Evolutionary conservation across 2,329 filamentous ascomycete genomes (phyloP).

Genomic region (Arthrobotrys entomopaga): DNA sequence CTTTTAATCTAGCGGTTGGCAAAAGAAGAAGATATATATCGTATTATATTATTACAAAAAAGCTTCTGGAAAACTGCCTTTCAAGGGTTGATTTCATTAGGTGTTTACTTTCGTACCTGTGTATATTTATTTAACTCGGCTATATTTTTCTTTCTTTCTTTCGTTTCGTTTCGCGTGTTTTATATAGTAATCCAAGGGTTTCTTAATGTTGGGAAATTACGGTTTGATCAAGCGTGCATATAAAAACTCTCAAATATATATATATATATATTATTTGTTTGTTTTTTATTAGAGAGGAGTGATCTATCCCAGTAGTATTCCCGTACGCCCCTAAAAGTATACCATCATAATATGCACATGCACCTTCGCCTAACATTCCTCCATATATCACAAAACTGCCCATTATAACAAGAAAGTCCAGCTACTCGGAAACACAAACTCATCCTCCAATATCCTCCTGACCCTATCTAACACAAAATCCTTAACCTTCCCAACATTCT

Average conservation of each 20-base stretch:
- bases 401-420: slow-evolving; percentile 91
- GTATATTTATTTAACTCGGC: slow-evolving; percentile 33
- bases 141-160: slow-evolving; percentile 11
- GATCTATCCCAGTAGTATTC: not conserved
- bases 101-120: slow-evolving; percentile 23
- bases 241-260: not conserved
- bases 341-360: not conserved
- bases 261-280: not conserved
- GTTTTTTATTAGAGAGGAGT: not conserved
- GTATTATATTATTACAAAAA: slow-evolving; percentile 1
- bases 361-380: no score
- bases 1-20: slow-evolving; percentile 28
- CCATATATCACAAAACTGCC: no score
- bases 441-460: slow-evolving; percentile 95
- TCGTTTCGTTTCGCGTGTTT: slow-evolving; percentile 30
- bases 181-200: slow-evolving; percentile 16
- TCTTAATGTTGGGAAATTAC: slow-evolving; percentile 7
- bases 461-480: slow-evolving; percentile 97
- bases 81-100: slow-evolving; percentile 2
- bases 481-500: slow-evolving; percentile 99
- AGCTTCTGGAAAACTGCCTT: not conserved
- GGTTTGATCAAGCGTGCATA: not conserved
- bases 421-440: slow-evolving; percentile 97
- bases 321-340: not conserved
- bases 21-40: slow-evolving; percentile 32